These are phyloP conservation scores for Colletotrichum orchidophilum DNA, from an alignment of 2,329 filamentous ascomycete species.

Conservation along the genomic window DNA sequence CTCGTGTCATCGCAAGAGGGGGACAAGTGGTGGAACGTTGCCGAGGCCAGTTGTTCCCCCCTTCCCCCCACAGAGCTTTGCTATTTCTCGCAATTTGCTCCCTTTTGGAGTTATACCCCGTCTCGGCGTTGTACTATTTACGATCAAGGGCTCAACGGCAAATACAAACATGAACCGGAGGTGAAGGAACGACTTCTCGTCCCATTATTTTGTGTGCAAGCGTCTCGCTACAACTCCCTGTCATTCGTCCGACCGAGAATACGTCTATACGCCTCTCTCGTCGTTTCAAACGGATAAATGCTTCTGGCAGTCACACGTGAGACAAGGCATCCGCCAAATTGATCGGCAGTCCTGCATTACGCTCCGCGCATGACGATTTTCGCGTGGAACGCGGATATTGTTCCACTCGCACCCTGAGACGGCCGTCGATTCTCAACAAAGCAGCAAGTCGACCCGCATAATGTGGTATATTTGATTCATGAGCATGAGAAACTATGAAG, in stretches of 20 bases:
- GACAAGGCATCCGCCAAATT: background rate
- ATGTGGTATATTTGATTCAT: background rate
- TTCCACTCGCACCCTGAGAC: background rate
- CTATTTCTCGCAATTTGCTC: slow-evolving; percentile 6
- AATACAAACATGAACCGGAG: slow-evolving; percentile 31
- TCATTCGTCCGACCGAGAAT: background rate
- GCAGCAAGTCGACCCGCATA: background rate
- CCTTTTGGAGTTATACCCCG: slow-evolving; percentile 15
- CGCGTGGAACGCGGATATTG: background rate
- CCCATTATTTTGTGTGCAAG: background rate
- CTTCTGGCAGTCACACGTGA: background rate
- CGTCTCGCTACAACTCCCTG: background rate
- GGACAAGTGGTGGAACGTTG: background rate
- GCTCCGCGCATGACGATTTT: background rate
- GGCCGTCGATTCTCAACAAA: background rate
- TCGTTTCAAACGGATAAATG: background rate
- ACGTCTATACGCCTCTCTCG: background rate
- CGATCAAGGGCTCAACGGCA: background rate
- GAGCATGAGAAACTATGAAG: background rate
- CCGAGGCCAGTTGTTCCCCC: background rate
- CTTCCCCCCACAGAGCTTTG: background rate
- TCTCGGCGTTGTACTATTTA: slow-evolving; percentile 12
- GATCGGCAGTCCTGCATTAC: background rate
- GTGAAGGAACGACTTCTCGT: slow-evolving; percentile 37
- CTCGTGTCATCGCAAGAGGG: background rate